A percentile compares a stretch with the other conserved stretches of the same genome.
These are phyloP conservation scores for Rhizopus sp. DNA, from an alignment of 371 early-diverging fungal species.

Conservation along the genomic window DNA sequence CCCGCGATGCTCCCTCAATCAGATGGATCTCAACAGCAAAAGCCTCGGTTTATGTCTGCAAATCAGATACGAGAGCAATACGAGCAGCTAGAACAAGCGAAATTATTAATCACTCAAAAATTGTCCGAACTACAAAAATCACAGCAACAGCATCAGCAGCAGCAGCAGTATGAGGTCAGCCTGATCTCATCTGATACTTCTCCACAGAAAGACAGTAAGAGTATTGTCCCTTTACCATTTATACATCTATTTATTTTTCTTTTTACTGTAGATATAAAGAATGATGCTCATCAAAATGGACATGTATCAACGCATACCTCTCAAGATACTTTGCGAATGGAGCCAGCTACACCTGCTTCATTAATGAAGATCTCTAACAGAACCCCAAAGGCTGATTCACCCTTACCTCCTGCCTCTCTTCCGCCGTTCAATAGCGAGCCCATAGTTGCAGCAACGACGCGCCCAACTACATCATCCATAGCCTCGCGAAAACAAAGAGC, in stretches of 20 bases:
- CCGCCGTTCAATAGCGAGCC: neutral
- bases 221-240: too few relatives aligned
- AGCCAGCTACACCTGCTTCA: slow-evolving; percentile 67
- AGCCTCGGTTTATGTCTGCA: slow-evolving; percentile 18
- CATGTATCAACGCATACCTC: neutral
- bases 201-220: neutral
- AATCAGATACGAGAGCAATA: slow-evolving; percentile 43
- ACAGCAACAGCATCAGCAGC: slow-evolving; percentile 16
- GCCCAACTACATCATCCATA: too few relatives aligned
- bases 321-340: slow-evolving; percentile 21
- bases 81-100: slow-evolving; percentile 46
- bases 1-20: slow-evolving; percentile 53
- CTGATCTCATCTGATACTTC: slow-evolving; percentile 2
- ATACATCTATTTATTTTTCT: too few relatives aligned
- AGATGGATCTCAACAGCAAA: slow-evolving; percentile 9
- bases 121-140: slow-evolving; percentile 37
- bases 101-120: slow-evolving; percentile 36
- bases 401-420: slow-evolving; percentile 9
- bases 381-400: neutral
- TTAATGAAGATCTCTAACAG: slow-evolving; percentile 47
- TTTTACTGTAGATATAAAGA: too few relatives aligned
- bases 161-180: neutral
- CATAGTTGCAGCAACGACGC: neutral
- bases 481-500: neutral
- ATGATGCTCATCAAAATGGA: too few relatives aligned